These are phyloP conservation scores for Athelia sp. DNA, from an alignment of 1,284 basidiomycete genomes.

Conservation along the genomic window DNA sequence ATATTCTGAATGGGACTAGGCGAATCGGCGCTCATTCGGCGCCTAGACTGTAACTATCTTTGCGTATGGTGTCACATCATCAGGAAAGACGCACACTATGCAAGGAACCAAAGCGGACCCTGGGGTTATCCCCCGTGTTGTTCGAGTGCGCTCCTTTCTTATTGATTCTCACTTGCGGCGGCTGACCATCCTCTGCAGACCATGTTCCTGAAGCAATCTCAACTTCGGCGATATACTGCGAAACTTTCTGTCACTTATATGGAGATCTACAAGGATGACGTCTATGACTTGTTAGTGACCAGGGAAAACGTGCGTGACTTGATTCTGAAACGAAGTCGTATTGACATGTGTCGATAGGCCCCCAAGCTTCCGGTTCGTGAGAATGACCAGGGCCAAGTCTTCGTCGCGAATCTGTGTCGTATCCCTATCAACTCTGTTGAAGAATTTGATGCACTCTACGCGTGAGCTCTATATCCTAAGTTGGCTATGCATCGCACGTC, in stretches of 20 bases:
- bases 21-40: not conserved
- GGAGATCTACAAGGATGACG: slow-evolving; percentile 85
- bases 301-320: slow-evolving; percentile 52
- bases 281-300: slow-evolving; percentile 73
- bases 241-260: slow-evolving; percentile 67
- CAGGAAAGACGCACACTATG: slow-evolving; percentile 85
- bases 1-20: not conserved
- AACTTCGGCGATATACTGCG: slow-evolving; percentile 30
- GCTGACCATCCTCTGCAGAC: slow-evolving; percentile 26
- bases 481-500: not conserved
- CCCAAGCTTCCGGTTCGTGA: slow-evolving; percentile 78
- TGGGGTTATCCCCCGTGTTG: slow-evolving; percentile 76
- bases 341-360: slow-evolving; percentile 36
- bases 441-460: slow-evolving; percentile 64
- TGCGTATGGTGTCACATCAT: slow-evolving; percentile 79
- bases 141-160: slow-evolving; percentile 40
- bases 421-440: slow-evolving; percentile 42
- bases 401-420: slow-evolving; percentile 68
- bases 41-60: slow-evolving; percentile 72
- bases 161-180: not conserved
- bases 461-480: slow-evolving; percentile 35
- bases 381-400: slow-evolving; percentile 68
- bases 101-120: slow-evolving; percentile 65
- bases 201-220: slow-evolving; percentile 42
- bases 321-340: slow-evolving; percentile 4